Evolutionary conservation across 1,284 basidiomycete genomes (phyloP), one percentile per base, ranked within the genome.

Genomic region (Boletellus dicymbophilus): DNA sequence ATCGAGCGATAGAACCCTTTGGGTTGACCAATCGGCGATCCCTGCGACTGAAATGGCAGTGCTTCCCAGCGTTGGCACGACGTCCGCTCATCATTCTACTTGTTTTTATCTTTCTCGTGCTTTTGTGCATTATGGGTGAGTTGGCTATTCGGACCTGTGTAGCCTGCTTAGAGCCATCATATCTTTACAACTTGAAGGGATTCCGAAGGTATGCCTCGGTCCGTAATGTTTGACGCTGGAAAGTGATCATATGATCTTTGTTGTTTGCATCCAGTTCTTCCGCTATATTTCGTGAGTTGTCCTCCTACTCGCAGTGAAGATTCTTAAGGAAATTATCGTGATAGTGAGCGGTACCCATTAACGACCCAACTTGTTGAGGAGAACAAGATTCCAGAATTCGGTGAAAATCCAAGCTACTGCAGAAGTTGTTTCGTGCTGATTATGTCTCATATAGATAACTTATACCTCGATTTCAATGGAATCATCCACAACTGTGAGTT

Each of bases 281-380:
- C 83, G 89, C 70, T 90, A 90, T 62, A 88, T 90, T 57, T 90
- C 88, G 86, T 90, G 67, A 64, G 87, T 74, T 13, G 3, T 9
- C 34, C 27, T 16, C 22, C 5, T 37, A 22, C 34, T 15, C 34
- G n/a, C n/a, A n/a, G n/a, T n/a, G n/a, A 9, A n/a, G 10, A 12
- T n/a, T 37, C 60, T 62, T 36, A 61, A 27, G 15, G n/a, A 2
- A 65, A 26, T 16, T 34, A 18, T 8, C n/a, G n/a, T n/a, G n/a
- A 38, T 41, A 93, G 91, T 60, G 97, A 99, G 78, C 87, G 97
- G 58, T 99, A 99, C 69, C 96, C 97, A 53, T 82, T 99, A 61
- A 99, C 96, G 42, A 98, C 95, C 36, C 96, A 99, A 72, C 79
- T 99, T 57, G 97, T 99, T 61, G 84, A 95, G 72, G 93, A 95